Percentiles rank a stretch among this genome's conserved stretches.
These are phyloP conservation scores for Paecilomyces fulvus DNA, from an alignment of 2,329 filamentous ascomycete genomes.

Conservation along the genomic window DNA sequence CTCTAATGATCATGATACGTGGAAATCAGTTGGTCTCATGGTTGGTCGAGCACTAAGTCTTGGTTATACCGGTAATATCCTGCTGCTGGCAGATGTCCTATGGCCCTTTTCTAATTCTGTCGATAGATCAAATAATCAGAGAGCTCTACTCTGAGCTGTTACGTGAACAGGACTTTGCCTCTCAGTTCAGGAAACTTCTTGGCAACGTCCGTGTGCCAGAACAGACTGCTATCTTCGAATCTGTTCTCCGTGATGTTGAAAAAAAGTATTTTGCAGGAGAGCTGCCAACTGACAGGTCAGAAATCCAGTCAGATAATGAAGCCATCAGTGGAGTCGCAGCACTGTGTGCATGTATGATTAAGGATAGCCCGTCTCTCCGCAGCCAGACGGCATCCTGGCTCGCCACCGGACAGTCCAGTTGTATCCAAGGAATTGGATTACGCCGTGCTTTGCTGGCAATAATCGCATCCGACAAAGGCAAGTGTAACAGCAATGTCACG, in stretches of 20 bases:
- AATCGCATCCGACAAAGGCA: slow-evolving; percentile 45
- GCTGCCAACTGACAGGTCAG: slow-evolving; percentile 6
- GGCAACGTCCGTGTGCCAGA: slow-evolving; percentile 39
- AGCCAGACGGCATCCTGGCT: slow-evolving; percentile 57
- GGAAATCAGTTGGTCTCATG: slow-evolving; percentile 36
- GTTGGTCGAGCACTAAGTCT: slow-evolving; percentile 56
- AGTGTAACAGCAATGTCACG: slow-evolving; percentile 2
- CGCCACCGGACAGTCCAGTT: slow-evolving; percentile 54
- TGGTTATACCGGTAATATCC: slow-evolving; percentile 59
- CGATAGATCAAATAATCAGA: slow-evolving; percentile 31
- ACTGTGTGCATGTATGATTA: slow-evolving; percentile 45
- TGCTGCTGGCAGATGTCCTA: neutral
- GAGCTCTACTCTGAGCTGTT: slow-evolving; percentile 33
- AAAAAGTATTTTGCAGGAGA: slow-evolving; percentile 28
- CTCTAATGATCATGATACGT: slow-evolving; percentile 18
- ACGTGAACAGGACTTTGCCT: slow-evolving; percentile 15
- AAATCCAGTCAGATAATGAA: slow-evolving; percentile 9
- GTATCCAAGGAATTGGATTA: slow-evolving; percentile 56
- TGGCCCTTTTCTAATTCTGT: slow-evolving; percentile 8
- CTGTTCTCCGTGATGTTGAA: slow-evolving; percentile 37
- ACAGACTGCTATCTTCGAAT: slow-evolving; percentile 38
- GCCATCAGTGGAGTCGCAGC: slow-evolving; percentile 51
- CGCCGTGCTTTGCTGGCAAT: slow-evolving; percentile 57
- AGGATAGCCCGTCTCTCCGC: slow-evolving; percentile 41
- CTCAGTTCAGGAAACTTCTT: slow-evolving; percentile 32